Conservation (phyloP, 2,329 filamentous ascomycete species). For the Botrytis medusae region DNA sequence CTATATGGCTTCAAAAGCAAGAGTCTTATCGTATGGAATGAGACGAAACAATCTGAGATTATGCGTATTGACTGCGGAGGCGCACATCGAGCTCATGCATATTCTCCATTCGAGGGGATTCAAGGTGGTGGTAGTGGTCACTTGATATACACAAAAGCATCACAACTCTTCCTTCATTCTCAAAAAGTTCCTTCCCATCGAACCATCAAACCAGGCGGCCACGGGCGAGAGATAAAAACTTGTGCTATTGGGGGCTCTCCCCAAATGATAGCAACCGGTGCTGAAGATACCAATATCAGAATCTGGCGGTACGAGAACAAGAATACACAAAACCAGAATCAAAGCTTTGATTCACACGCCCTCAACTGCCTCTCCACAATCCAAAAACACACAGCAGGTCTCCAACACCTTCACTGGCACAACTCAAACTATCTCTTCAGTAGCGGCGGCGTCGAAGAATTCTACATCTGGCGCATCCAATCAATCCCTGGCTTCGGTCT, state of each 20-base stretch:
- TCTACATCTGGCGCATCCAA: slow-evolving; percentile 72
- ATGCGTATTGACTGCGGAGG: slow-evolving; percentile 79
- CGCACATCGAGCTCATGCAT: slow-evolving; percentile 75
- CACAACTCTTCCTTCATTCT: slow-evolving; percentile 48
- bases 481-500: slow-evolving; percentile 54
- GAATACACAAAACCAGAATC: not conserved
- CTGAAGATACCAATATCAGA: slow-evolving; percentile 73
- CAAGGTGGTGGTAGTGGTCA: slow-evolving; percentile 44
- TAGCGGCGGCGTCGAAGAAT: slow-evolving; percentile 83
- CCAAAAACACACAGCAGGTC: slow-evolving; percentile 76
- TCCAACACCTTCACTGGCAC: slow-evolving; percentile 72
- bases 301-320: slow-evolving; percentile 57
- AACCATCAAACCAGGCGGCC: slow-evolving; percentile 65
- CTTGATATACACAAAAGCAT: slow-evolving; percentile 75
- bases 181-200: slow-evolving; percentile 45
- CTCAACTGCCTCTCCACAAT: slow-evolving; percentile 57
- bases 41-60: slow-evolving; percentile 66
- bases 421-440: slow-evolving; percentile 69
- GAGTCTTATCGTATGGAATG: slow-evolving; percentile 79
- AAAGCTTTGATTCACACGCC: slow-evolving; percentile 9
- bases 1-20: slow-evolving; percentile 81
- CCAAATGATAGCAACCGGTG: slow-evolving; percentile 61
- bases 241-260: slow-evolving; percentile 44
- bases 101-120: slow-evolving; percentile 30
- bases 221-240: slow-evolving; percentile 83